Percentiles rank a stretch among this genome's conserved stretches.
These are phyloP conservation scores for Forsythia suspensa DNA, from an alignment of 257 asterid species.

Conservation along the genomic window DNA sequence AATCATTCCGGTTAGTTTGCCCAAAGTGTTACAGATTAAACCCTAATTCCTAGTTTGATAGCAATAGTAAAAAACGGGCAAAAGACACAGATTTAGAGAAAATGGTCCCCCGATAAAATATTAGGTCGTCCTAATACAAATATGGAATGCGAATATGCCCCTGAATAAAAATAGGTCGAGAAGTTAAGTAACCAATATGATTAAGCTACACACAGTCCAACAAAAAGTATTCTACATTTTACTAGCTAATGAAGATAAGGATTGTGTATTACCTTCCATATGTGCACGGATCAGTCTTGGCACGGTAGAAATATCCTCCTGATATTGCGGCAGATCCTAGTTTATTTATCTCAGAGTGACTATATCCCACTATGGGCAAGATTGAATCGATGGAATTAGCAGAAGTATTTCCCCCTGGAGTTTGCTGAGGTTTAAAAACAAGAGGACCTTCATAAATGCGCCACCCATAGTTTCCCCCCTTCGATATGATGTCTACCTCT, in stretches of 20 bases:
- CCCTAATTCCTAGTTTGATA: background rate
- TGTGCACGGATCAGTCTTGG: conserved; percentile 81
- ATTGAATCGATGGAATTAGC: conserved; percentile 56
- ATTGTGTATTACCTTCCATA: conserved; percentile 70
- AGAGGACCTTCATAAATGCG: conserved; percentile 78
- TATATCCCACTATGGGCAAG: conserved; percentile 76
- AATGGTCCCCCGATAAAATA: no score
- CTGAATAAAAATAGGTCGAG: background rate
- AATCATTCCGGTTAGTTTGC: conserved; percentile 13
- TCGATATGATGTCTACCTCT: conserved; percentile 77
- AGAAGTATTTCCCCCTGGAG: conserved; percentile 66
- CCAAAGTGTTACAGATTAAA: background rate
- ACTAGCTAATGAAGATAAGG: conserved; percentile 4
- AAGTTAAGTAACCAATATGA: background rate
- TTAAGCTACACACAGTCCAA: background rate
- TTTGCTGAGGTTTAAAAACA: conserved; percentile 43
- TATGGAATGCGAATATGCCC: background rate
- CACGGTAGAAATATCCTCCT: conserved; percentile 83
- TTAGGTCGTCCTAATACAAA: no score
- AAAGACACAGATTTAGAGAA: background rate
- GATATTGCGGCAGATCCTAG: conserved; percentile 88
- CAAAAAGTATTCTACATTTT: background rate
- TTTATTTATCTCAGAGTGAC: conserved; percentile 60
- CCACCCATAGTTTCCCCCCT: conserved; percentile 98
- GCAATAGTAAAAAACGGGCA: no score